phyloP scores from a whole-genome alignment of 192 early-diverging fungal genomes.

The Entomortierella lignicola region DNA sequence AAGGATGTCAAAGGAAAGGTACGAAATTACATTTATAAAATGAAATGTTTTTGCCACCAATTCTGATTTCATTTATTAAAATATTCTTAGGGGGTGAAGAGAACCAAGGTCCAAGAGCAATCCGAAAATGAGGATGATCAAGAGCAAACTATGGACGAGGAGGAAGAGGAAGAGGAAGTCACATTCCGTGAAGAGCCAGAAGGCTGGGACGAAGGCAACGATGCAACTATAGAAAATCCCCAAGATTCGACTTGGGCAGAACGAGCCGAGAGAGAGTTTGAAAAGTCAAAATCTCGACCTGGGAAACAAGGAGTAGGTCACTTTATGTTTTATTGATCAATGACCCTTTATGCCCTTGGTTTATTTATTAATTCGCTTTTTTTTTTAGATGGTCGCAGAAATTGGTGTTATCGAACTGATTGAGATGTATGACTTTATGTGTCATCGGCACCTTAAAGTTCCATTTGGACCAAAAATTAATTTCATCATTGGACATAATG shows the following conservation, averaged over 20 bases:
- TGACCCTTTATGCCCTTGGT: background rate
- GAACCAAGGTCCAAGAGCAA: conserved; percentile 9
- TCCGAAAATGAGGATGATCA: conserved; percentile 7
- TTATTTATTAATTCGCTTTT: background rate
- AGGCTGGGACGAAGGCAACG: conserved; percentile 12
- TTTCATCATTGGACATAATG: conserved; percentile 98
- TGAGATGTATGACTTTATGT: conserved; percentile 95
- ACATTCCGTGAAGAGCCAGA: conserved; percentile 24
- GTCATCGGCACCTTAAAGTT: conserved; percentile 85
- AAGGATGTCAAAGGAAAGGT: conserved; percentile 30
- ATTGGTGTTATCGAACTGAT: conserved; percentile 86
- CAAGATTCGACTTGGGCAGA: conserved; percentile 21
- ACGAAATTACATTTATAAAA: background rate
- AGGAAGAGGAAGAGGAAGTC: conserved; percentile 15
- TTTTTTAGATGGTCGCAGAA: conserved; percentile 54
- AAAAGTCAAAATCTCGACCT: conserved; percentile 17
- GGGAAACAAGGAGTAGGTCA: conserved; percentile 33
- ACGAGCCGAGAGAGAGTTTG: conserved; percentile 8
- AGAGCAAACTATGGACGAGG: conserved; percentile 13
- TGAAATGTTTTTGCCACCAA: too few species aligned
- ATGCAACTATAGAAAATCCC: background rate
- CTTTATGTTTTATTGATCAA: background rate
- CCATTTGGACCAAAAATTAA: conserved; percentile 89
- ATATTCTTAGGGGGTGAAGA: conserved; percentile 3
- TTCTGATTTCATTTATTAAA: background rate